A percentile compares a stretch with the other conserved stretches of the same genome.
phyloP scores from a whole-genome alignment of 208 protist genomes.

The Herpetomonas muscarum region DNA sequence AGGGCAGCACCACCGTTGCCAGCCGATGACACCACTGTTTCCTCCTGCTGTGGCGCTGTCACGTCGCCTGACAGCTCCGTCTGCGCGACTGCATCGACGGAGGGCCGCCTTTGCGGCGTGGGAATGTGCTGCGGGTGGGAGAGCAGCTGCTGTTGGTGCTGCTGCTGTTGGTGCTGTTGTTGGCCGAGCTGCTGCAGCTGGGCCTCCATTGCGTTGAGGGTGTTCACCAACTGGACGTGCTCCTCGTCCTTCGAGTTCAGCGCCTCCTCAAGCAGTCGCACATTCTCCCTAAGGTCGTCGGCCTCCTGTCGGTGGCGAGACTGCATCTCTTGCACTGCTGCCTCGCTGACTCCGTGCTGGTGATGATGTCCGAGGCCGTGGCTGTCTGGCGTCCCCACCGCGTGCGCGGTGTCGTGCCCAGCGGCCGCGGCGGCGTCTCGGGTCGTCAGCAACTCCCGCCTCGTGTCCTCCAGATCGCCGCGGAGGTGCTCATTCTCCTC shows the following conservation, averaged over 20 bases:
- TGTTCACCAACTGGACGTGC: conserved; percentile 47
- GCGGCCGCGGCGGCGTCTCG: too few relatives aligned
- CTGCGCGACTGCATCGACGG: too few relatives aligned
- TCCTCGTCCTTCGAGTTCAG: conserved; percentile 64
- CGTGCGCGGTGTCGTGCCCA: neutral
- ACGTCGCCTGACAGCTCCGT: too few relatives aligned
- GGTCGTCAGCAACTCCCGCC: neutral
- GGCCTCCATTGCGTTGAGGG: conserved; percentile 63
- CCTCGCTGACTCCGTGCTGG: neutral
- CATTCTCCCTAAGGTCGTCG: conserved; percentile 36
- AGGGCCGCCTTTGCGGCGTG: neutral
- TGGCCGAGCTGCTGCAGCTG: conserved; percentile 34
- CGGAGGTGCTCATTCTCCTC: neutral
- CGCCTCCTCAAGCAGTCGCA: conserved; percentile 58
- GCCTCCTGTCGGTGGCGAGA: conserved; percentile 5
- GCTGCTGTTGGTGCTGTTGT: neutral
- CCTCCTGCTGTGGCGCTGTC: too few relatives aligned
- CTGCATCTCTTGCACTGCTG: neutral
- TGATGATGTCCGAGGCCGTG: neutral
- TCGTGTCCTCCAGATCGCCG: neutral
- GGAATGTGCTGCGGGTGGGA: neutral
- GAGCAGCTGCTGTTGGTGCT: conserved; percentile 1
- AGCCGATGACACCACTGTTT: too few relatives aligned
- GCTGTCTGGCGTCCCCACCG: neutral
- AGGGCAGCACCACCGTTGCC: too few relatives aligned